Evolutionary conservation across 331 rosid species (phyloP), one percentile per base, ranked within the genome.

Genomic region (Acacia concinna): DNA sequence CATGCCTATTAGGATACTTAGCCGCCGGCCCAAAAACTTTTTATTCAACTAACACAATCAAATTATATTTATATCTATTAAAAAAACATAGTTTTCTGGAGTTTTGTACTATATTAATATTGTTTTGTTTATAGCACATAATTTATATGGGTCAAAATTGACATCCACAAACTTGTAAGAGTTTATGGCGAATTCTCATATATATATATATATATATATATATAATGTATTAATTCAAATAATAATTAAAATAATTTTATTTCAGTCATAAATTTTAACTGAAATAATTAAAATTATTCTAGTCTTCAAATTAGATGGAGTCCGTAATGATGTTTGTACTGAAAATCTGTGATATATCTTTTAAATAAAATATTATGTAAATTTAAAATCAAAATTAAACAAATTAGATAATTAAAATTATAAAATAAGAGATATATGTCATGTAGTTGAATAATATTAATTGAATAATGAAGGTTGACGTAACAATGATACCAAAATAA

Each of bases 401-500:
- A 56, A 56, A n/a, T 56, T 23, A 56, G 63, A 21, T 23, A 21
- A 56, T 23, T 0, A 23, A 2, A 56, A 56, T 4, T 56, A 81
- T 78, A 81, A 43, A 79, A 64, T 63, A 71, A 38, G n/a, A 60
- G 14, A 64, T 43, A 60, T 21, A 65, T 65, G 30, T 43, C 17
- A 49, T 31, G 47, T 37, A 77, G 14, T 40, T 62, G 23, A 66
- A 73, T 41, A 66, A 73, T 41, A 56, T 81, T 9, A 65, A 59
- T 21, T 64, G 74, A 56, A 68, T 81, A 30, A 82, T 63, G 80
- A 77, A 18, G 62, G 79, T 78, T 85, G 87, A 80, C 84, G 66
- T 60, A 44, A 75, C 69, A 84, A 87, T 87, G 66, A 83, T 83
- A 44, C 37, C 73, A 69, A 75, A 85, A 86, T 85, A 69, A 88